Evolutionary conservation across 106 monocot species (phyloP).

Genomic region (Hemerocallis citrina): DNA sequence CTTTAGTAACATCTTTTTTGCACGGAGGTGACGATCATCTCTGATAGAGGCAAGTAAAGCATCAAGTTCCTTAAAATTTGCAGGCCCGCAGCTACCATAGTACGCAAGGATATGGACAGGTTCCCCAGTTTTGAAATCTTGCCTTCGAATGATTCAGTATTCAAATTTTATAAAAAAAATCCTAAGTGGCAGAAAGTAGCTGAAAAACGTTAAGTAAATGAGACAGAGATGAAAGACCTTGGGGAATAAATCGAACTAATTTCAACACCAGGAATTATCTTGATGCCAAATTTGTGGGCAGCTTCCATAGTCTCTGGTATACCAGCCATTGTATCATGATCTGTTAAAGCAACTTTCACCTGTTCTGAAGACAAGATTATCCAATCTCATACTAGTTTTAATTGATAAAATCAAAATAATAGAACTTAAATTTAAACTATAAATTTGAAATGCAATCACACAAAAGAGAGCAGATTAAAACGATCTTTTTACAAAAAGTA

Average conservation of each 20-base stretch:
- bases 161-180: too few species aligned
- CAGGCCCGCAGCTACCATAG: slow-evolving; percentile 75
- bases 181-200: too few species aligned
- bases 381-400: not conserved
- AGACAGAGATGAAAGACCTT: slow-evolving; percentile 28
- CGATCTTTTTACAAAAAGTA: too few species aligned
- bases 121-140: slow-evolving; percentile 40
- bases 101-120: slow-evolving; percentile 87
- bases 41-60: slow-evolving; percentile 58
- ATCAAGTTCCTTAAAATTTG: slow-evolving; percentile 50
- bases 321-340: slow-evolving; percentile 92
- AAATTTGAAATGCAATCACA: too few species aligned
- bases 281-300: slow-evolving; percentile 63
- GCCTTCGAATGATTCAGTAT: too few species aligned
- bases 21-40: slow-evolving; percentile 72
- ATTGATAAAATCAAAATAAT: too few species aligned
- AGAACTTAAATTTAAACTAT: not conserved
- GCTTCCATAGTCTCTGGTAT: slow-evolving; percentile 61
- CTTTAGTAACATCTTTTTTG: slow-evolving; percentile 75
- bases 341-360: slow-evolving; percentile 95
- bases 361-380: slow-evolving; percentile 19
- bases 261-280: slow-evolving; percentile 93
- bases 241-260: slow-evolving; percentile 65
- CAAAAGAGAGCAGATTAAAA: too few species aligned
- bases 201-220: too few species aligned